Evolutionary conservation across 2,329 filamentous ascomycete genomes (phyloP).

Genomic region (Fusarium sp.): DNA sequence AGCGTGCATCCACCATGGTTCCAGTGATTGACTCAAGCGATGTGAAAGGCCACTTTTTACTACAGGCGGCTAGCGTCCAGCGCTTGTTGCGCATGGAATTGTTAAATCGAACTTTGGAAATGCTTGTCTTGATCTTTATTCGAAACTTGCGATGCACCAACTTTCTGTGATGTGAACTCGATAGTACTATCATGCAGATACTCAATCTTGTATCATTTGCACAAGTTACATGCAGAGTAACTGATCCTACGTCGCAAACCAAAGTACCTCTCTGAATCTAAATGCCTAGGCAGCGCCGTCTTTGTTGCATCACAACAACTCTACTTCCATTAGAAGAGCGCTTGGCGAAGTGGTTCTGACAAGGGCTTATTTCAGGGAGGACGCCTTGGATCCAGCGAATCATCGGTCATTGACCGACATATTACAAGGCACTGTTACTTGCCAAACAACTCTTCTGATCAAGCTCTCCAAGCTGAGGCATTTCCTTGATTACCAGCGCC

Average conservation of each 20-base stretch:
- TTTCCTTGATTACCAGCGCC: constrained; percentile 2
- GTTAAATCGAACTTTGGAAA: constrained; percentile 7
- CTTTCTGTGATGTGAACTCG: background rate
- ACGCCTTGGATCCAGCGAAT: constrained; percentile 6
- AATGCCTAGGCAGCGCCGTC: background rate
- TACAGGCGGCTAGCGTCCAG: constrained; percentile 11
- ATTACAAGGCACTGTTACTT: background rate
- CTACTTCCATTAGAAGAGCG: background rate
- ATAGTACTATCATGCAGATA: background rate
- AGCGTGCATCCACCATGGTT: constrained; percentile 3
- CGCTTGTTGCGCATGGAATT: constrained; percentile 31
- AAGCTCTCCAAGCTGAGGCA: background rate
- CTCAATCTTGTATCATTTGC: background rate
- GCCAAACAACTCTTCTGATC: background rate
- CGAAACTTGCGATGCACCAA: background rate
- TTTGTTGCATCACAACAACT: background rate
- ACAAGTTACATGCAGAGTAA: background rate
- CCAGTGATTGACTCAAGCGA: constrained; percentile 17
- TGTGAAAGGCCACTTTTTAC: constrained; percentile 15
- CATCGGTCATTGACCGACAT: constrained; percentile 8
- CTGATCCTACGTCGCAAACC: background rate
- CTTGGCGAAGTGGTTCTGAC: constrained; percentile 11
- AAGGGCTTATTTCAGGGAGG: constrained; percentile 22
- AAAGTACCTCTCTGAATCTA: background rate
- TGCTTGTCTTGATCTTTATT: background rate